Evolutionary conservation across 371 early-diverging fungal species (phyloP).

Genomic region (Mucor indicus): DNA sequence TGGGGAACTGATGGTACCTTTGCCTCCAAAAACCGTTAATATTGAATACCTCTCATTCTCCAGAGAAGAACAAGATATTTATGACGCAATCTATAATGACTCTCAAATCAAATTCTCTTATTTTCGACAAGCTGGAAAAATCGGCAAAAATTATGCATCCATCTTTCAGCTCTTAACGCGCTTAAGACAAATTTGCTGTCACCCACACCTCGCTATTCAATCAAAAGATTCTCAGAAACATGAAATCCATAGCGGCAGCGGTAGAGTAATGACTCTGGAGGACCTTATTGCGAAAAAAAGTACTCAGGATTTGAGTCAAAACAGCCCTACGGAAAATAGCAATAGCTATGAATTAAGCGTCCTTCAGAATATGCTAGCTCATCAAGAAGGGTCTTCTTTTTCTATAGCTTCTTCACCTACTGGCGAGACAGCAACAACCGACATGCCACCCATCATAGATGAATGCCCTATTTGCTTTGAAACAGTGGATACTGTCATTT

Average conservation of each 20-base stretch:
- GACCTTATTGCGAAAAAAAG: slow-evolving; percentile 44
- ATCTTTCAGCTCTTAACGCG: slow-evolving; percentile 51
- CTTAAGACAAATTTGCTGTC: slow-evolving; percentile 68
- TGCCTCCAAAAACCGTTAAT: slow-evolving; percentile 59
- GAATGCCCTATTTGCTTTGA: slow-evolving; percentile 42
- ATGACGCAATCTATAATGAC: slow-evolving; percentile 42
- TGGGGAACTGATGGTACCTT: slow-evolving; percentile 58
- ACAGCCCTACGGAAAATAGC: not conserved
- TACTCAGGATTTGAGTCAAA: slow-evolving; percentile 3
- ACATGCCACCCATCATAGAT: slow-evolving; percentile 3
- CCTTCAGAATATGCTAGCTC: slow-evolving; percentile 28
- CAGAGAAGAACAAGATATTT: slow-evolving; percentile 40
- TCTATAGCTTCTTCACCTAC: not conserved
- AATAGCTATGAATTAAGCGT: slow-evolving; percentile 36
- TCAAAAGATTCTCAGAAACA: slow-evolving; percentile 12
- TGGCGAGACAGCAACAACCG: not conserved
- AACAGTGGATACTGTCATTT: slow-evolving; percentile 44
- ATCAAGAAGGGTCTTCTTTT: slow-evolving; percentile 1
- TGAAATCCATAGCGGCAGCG: slow-evolving; percentile 4
- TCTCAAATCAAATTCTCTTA: slow-evolving; percentile 47
- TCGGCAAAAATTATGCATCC: slow-evolving; percentile 43
- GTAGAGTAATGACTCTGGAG: slow-evolving; percentile 27
- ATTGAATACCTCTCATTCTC: slow-evolving; percentile 61
- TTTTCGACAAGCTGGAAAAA: slow-evolving; percentile 41
- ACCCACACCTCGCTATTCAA: slow-evolving; percentile 52